Base-by-base conservation (phyloP, 1,284 basidiomycete genomes). In the Fomitopsis schrenkii region DNA sequence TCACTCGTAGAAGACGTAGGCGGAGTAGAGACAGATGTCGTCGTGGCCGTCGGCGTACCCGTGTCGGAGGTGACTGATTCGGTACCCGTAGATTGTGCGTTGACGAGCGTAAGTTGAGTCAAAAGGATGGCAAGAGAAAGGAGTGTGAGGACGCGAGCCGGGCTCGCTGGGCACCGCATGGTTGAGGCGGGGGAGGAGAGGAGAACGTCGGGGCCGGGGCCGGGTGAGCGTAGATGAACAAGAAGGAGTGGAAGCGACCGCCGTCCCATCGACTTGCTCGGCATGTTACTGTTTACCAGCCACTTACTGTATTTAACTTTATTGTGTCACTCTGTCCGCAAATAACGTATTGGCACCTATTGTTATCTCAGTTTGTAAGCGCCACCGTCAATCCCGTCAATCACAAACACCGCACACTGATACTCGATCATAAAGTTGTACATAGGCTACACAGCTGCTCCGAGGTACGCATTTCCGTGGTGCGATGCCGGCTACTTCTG, bases 61-160 rank as follows among this genome's bases (percentile, higher is more conserved):
- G 26, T 10, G 41, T 17, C 26, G 14, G 40, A 17, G 17, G 55
- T 26, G 14, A 50, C 28, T 10, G 52, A 22, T 5, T 33, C 30
- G 26, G 64, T 40, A n/a, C 63, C 9, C 14, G 66, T 45, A 30
- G n/a, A 2, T 54, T 67, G 66, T 54, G 71, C 72, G 59, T 67
- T 64, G 46, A 66, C 66, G 52, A 68, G 61, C 62, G 63, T 63
- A 66, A 76, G 71, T 41, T 74, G 71, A 67, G 70, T 64, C 61
- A 62, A 68, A 68, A 75, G 64, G 72, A 73, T 62, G 61, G 70
- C 66, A 59, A 75, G 70, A 48, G 68, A 72, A 76, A 75, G 55
- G 74, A 76, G 58, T 59, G 75, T 73, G 58, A 75, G 62, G 66
- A 67, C 62, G 71, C 75, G 73, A 48, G 69, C 70, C 62, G 70